Conservation (phyloP, 129 eudicot genomes). For the Arctium minus region DNA sequence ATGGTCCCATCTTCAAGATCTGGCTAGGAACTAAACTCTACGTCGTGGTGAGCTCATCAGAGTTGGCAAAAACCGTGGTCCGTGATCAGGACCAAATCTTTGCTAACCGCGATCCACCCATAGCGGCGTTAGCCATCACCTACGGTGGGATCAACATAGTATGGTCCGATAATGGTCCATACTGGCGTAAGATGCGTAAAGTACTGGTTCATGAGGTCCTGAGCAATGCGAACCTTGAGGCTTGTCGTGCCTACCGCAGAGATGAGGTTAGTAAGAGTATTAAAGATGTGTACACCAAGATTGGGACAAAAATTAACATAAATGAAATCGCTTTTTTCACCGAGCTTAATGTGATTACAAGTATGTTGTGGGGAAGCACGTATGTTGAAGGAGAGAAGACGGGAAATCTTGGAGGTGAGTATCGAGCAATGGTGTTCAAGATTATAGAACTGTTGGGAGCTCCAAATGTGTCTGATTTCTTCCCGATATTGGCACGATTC, state of each 20-base stretch:
- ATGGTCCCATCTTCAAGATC: constrained; percentile 35
- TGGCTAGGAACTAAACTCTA: constrained; percentile 24
- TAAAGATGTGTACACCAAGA: not conserved
- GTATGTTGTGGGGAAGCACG: constrained; percentile 32
- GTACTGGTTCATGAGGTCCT: constrained; percentile 19
- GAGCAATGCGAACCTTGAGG: constrained; percentile 22
- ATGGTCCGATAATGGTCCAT: constrained; percentile 10
- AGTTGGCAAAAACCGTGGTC: constrained; percentile 17
- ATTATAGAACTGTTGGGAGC: constrained; percentile 29
- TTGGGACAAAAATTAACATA: constrained; percentile 10
- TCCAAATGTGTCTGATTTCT: constrained; percentile 53
- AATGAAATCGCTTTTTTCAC: constrained; percentile 10
- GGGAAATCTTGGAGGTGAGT: constrained; percentile 35
- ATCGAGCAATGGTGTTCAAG: constrained; percentile 37
- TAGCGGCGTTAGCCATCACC: constrained; percentile 2
- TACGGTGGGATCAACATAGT: constrained; percentile 20
- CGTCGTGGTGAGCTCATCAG: constrained; percentile 25
- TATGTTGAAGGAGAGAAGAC: constrained; percentile 28
- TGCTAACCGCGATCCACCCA: constrained; percentile 7
- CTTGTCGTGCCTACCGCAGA: not conserved
- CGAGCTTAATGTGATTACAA: constrained; percentile 3
- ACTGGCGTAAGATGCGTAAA: constrained; percentile 32
- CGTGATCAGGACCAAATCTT: constrained; percentile 22
- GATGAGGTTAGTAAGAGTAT: constrained; percentile 22
- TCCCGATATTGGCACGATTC: constrained; percentile 34